A percentile compares a stretch with the other conserved stretches of the same genome.
Conservation (phyloP, 441 rosid genomes). For the Cnidoscolus chayamansa region DNA sequence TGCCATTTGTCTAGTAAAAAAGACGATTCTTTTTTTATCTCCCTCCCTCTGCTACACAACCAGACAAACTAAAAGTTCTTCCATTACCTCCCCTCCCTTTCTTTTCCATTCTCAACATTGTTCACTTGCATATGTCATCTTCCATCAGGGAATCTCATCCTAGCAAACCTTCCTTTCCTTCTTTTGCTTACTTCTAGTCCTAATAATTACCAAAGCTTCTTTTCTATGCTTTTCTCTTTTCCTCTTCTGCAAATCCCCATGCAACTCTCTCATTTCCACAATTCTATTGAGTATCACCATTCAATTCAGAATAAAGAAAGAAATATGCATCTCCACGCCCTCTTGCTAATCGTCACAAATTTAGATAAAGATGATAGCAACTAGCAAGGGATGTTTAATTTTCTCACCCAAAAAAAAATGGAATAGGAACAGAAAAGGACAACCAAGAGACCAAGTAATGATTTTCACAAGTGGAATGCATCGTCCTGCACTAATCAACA, state of each 20-base stretch:
- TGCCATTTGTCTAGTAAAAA: constrained; percentile 51
- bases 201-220: constrained; percentile 43
- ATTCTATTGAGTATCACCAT: constrained; percentile 18
- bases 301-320: constrained; percentile 4
- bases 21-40: constrained; percentile 14
- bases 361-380: constrained; percentile 5
- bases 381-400: background rate
- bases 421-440: background rate
- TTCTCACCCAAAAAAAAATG: background rate
- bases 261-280: constrained; percentile 26
- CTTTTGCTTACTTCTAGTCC: constrained; percentile 34
- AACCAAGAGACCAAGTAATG: background rate
- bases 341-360: constrained; percentile 12
- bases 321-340: constrained; percentile 7
- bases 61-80: constrained; percentile 58
- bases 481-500: no score
- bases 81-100: constrained; percentile 20
- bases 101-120: constrained; percentile 22
- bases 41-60: constrained; percentile 35
- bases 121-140: constrained; percentile 43
- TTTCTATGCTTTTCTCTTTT: constrained; percentile 33
- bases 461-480: constrained; percentile 6
- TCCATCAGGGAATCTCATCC: constrained; percentile 54
- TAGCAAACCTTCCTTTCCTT: constrained; percentile 39
- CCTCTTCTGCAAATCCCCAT: constrained; percentile 44